Percentiles rank a stretch among this genome's conserved stretches.
These are phyloP conservation scores for Cladosporium velox DNA, from an alignment of 2,329 filamentous ascomycete genomes.

Conservation along the genomic window DNA sequence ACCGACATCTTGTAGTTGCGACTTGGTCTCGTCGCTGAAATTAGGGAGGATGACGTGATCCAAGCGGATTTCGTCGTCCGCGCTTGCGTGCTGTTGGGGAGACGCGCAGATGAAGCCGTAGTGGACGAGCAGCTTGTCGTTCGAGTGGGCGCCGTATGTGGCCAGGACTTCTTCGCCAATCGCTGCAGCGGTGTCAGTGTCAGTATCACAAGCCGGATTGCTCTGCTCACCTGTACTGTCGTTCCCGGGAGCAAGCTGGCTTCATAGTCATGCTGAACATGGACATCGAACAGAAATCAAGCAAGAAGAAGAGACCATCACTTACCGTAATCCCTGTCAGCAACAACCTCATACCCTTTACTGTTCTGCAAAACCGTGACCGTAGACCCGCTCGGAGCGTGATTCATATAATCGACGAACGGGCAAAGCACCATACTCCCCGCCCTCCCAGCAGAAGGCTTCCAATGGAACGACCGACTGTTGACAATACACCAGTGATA, in stretches of 20 bases:
- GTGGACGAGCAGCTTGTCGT: constrained; percentile 72
- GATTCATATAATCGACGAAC: constrained; percentile 72
- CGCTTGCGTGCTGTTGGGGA: constrained; percentile 29
- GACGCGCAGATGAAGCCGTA: constrained; percentile 53
- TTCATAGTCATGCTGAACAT: not conserved
- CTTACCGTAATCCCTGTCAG: constrained; percentile 53
- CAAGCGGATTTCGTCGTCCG: constrained; percentile 44
- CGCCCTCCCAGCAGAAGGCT: constrained; percentile 46
- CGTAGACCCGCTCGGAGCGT: constrained; percentile 44
- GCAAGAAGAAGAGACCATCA: not conserved
- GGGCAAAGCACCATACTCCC: constrained; percentile 71
- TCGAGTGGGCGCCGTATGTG: constrained; percentile 69
- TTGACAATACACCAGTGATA: constrained; percentile 65
- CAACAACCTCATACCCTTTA: constrained; percentile 57
- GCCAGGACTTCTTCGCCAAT: constrained; percentile 67
- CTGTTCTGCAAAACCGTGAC: constrained; percentile 57
- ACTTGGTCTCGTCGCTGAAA: constrained; percentile 36
- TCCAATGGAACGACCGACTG: constrained; percentile 62
- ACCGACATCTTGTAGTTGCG: constrained; percentile 45
- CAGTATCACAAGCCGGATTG: not conserved
- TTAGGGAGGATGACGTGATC: constrained; percentile 46
- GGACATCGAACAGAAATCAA: not conserved
- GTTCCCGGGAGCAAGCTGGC: not conserved
- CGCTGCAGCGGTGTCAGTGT: constrained; percentile 25
- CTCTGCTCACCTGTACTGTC: constrained; percentile 18